Evolutionary conservation across 2,329 filamentous ascomycete genomes (phyloP), one percentile per base, ranked within the genome.

Genomic region (Fusarium compactum): DNA sequence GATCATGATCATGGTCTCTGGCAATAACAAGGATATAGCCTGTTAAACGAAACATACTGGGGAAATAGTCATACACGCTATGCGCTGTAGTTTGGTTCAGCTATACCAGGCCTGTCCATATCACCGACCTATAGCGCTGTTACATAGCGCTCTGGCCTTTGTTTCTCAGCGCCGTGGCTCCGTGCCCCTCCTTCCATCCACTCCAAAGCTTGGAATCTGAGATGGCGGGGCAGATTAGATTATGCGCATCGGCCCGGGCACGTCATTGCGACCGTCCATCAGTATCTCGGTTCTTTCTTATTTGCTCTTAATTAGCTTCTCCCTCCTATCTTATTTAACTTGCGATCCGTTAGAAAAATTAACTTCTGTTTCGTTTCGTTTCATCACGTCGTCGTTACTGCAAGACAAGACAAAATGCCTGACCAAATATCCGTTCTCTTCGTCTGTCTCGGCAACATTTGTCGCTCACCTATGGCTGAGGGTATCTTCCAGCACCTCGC

Each of bases 401-500:
- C 16, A 29, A 25, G 15, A 27, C 61, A 44, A 51, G 58, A 55
- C 48, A 67, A 76, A 67, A 82, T 82, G 81, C 63, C 81, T 9
- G 81, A 82, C 65, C 79, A 80, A 41, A 72, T 93, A 58, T 94
- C 91, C 4, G 92, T 98, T 40, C 88, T 98, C 55, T 98, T 98
- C 78, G 95, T 98, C 74, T 99, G 96, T 82, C 87, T 98, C 34
- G 96, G 96, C 79, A 99, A 99, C 81, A 98, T 98, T 77, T 99
- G 94, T 79, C 86, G 88, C 65, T 97, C 94, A 10, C 93, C 96
- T 32, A 98, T 99, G 96, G 94, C 95, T 47, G 95, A 98, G 84
- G 96, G 93, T 52, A 92, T 97, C 71, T 98, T 99, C 82, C 89
- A 90, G 62, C 88, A 90, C 65, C 83, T 96, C 43, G 86, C 87